Base-by-base conservation (phyloP, 1,284 basidiomycete species). In the Trametes sp. region DNA sequence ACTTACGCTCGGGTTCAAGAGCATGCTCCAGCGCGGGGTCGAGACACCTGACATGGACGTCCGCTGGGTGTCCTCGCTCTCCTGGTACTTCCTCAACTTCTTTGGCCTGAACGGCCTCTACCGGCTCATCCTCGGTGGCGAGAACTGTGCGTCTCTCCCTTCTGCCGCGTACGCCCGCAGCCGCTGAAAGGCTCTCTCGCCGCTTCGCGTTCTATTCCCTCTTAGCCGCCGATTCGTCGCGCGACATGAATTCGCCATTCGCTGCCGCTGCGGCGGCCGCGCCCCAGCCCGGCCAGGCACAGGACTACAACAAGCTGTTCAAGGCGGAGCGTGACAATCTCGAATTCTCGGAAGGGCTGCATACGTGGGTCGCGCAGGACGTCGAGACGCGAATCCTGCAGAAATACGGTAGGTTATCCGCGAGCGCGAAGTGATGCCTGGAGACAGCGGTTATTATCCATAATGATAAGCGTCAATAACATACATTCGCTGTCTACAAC, bases 81-180 rank as follows among this genome's bases (percentile, higher is more conserved):
- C 95, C 31, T 99, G 98, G 98, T 99, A 99, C 80, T 99, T 99
- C 79, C 87, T 99, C 71, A 98, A 98, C 81, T 93, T 98, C 76
- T 99, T 99, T 75, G 98, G 98, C 57, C 81, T 99, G 62, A 98
- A 98, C 73, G 96, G 96, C 19, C 80, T 99, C 14, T 98, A 98
- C 82, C 90, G 92, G 62, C 88, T 98, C 58, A 87, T 99, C 57
- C 88, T 99, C 61, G 98, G 98, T 9, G 87, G 87, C 52, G 94
- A 96, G 64, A 97, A 98, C 73, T 86, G 96, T 97, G 70, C 73
- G 89, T 80, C 33, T 41, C 16, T 54, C 46, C 49, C 36, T 48
- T 50, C 49, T 49, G 57, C 49, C 49, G 59, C 41, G 23, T 33
- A 36, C 42, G 33, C 55, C 36, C 42, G 24, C 56, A 53, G 58